A percentile compares a stretch with the other conserved stretches of the same genome.
phyloP scores from a whole-genome alignment of 345 rosid genomes.

The Citrus sp. region DNA sequence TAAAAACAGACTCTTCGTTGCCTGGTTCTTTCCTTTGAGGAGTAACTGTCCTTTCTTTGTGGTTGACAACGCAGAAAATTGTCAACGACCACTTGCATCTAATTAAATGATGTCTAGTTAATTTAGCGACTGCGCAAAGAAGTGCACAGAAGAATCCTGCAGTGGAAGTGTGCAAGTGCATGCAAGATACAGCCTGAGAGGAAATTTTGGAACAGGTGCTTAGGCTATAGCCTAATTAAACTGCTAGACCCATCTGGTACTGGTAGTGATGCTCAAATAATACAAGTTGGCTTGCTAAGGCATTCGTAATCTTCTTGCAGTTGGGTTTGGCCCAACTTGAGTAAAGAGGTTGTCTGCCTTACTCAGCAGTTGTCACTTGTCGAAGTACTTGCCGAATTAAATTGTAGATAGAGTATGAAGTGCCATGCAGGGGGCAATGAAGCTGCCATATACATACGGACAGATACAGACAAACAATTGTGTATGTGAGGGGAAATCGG shows the following conservation, averaged over 20 bases:
- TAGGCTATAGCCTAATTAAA: background rate
- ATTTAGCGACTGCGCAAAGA: background rate
- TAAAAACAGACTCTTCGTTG: too few relatives aligned
- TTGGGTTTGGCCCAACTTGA: background rate
- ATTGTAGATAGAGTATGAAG: background rate
- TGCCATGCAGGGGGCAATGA: too few relatives aligned
- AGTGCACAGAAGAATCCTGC: background rate
- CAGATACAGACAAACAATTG: too few relatives aligned
- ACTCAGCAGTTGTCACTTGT: background rate
- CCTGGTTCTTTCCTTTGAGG: too few relatives aligned
- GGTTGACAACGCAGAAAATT: background rate
- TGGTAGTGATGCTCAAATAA: background rate
- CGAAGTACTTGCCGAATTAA: background rate
- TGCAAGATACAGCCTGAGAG: background rate
- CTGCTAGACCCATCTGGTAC: too few relatives aligned
- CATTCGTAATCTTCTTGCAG: background rate
- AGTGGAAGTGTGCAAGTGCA: background rate
- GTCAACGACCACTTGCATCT: background rate
- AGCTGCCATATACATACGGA: too few relatives aligned
- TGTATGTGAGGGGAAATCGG: too few relatives aligned
- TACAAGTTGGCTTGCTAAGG: background rate
- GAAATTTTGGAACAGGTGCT: background rate
- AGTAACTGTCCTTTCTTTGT: background rate
- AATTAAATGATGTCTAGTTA: background rate
- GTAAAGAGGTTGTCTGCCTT: background rate